Evolutionary conservation across 106 monocot genomes (phyloP), one percentile per base, ranked within the genome.

Genomic region (Dioscorea zingiberensis): DNA sequence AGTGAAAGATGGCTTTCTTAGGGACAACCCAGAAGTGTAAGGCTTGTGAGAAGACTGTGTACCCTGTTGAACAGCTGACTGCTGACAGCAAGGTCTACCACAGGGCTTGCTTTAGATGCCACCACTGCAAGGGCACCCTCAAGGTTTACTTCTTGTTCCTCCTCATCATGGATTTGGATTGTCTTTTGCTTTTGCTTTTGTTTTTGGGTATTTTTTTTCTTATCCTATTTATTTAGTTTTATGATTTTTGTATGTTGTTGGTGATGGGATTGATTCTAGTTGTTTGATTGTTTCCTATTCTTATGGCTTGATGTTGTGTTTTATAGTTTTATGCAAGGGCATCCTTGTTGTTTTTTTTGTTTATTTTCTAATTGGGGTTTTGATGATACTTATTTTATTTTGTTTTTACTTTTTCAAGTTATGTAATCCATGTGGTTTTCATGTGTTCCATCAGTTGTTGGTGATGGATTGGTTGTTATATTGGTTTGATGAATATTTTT

Each of bases 61-160:
- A 86, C 57, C 55, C 73, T 27, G 75, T 86, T 61, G 86, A 86
- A 25, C 73, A 82, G 73, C 82, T 86, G 73, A 69, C 72, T 32
- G 82, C 78, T 48, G 86, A 86, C 61, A 49, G 46, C 69, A 66
- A 62, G 44, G 72, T 82, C 76, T 86, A 76, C 54, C 86, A 86
- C 76, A 59, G 53, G 66, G 51, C 82, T 18, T 86, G 86, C 73
- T 86, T 86, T 60, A 71, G 82, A 1, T 86, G 86, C 55, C 72
- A 76, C 60, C 86, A 86, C 86, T 86, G 86, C 79, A 86, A 82
- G 46, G 62, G 76, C 38, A 86, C 86, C 54, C 86, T 86, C 62
- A 75, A 86, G 82, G 86, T 78, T n/a, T 62, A 16, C 7, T 23
- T 24, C 2, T 44, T 60, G 2, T 16, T 49, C 21, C 30, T 56